Evolutionary conservation across 2,329 filamentous ascomycete genomes (phyloP), one percentile per base, ranked within the genome.

Genomic region (Periconia macrospinosa): DNA sequence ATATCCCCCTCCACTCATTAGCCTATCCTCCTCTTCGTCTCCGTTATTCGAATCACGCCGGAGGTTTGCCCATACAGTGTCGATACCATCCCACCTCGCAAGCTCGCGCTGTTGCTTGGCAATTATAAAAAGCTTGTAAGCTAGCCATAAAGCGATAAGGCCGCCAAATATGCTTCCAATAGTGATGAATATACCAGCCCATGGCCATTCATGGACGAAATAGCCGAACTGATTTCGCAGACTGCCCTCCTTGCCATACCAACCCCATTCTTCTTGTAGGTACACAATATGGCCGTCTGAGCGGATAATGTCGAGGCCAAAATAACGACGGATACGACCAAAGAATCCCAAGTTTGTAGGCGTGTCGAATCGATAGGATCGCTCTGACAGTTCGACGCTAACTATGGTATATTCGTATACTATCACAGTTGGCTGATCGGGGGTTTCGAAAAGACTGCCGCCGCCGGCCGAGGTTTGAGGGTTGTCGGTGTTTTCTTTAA

Each of bases 81-180:
- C 70, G 54, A 72, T 73, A 23, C 69, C 69, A 20, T 69, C 61
- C 68, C 69, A 72, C 19, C 61, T 57, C 45, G 67, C 67, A 5
- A 73, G 61, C 41, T 66, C 62, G 27, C 61, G 54, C 48, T 72
- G 67, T 35, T 60, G 53, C 49, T 62, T 55, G 9, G 61, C 49
- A 19, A 68, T 58, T 17, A 59, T 51, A 44, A 55, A 60, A 0
- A 68, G 45, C 35, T 58, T 62, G 49, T 62, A 68, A 1, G 65
- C 8, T 3, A 58, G 46, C 14, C 61, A 62, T 2, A 69, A 41
- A 0, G 46, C 55, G 17, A 71, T 33, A 15, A 64, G 23, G 2
- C 61, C 61, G 3, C 54, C 63, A 17, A 65, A 17, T 1, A 58
- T 52, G 13, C 58, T 61, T 15, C 52, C 55, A 8, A 66, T 19